Evolutionary conservation across 352 stramenopile species (phyloP).

Genomic region (Phytopythium mirpurense): DNA sequence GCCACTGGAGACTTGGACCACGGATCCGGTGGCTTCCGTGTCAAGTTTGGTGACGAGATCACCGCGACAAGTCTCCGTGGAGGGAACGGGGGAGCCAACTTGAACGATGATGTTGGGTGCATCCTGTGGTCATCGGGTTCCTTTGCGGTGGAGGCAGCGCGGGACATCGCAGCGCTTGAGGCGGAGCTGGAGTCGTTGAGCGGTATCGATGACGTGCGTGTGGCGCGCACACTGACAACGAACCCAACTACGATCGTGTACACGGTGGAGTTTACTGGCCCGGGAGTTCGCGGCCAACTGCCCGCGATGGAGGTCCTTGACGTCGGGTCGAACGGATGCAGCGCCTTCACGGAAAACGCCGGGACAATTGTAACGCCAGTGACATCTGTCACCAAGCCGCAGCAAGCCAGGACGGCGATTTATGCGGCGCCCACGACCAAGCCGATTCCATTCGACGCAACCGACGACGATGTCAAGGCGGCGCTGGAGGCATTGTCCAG

Average conservation of each 20-base stretch:
- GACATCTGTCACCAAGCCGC: slow-evolving; percentile 28
- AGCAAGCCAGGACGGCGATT: slow-evolving; percentile 68
- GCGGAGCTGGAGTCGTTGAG: slow-evolving; percentile 60
- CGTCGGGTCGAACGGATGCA: slow-evolving; percentile 90
- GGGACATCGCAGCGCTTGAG: slow-evolving; percentile 50
- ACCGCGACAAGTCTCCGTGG: slow-evolving; percentile 77
- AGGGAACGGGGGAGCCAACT: slow-evolving; percentile 52
- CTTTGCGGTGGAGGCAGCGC: slow-evolving; percentile 23
- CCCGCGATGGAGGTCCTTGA: slow-evolving; percentile 84
- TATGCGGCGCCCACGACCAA: slow-evolving; percentile 90
- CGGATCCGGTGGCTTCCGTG: slow-evolving; percentile 80
- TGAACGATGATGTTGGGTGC: slow-evolving; percentile 78
- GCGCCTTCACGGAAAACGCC: slow-evolving; percentile 44
- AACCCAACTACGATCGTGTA: slow-evolving; percentile 75
- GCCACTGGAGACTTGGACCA: slow-evolving; percentile 26
- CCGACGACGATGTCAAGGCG: slow-evolving; percentile 88
- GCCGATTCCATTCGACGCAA: slow-evolving; percentile 89
- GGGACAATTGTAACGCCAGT: slow-evolving; percentile 7
- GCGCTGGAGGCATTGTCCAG: slow-evolving; percentile 88
- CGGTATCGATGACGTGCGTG: slow-evolving; percentile 69
- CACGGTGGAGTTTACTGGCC: slow-evolving; percentile 90
- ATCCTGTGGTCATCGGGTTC: slow-evolving; percentile 67
- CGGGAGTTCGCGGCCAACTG: slow-evolving; percentile 86
- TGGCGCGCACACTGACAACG: slow-evolving; percentile 42
- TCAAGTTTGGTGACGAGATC: slow-evolving; percentile 88